phyloP scores from a whole-genome alignment of 2,329 filamentous ascomycete species.

The Colletotrichum musae region DNA sequence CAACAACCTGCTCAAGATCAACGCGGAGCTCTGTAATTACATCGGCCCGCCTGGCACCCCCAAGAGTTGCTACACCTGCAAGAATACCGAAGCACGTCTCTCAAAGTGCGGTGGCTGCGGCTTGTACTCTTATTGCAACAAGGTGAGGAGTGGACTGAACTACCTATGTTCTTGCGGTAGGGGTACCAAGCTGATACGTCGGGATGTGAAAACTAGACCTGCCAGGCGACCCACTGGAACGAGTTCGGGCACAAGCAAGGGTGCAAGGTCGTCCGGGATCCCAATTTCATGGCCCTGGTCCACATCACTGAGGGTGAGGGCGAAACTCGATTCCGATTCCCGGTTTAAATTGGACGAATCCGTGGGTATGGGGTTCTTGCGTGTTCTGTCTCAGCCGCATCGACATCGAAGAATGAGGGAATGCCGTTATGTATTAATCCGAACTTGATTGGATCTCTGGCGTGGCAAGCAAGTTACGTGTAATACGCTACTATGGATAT shows the following conservation, averaged over 20 bases:
- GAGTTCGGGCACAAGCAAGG: neutral
- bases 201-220: neutral
- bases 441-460: no score
- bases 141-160: neutral
- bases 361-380: no score
- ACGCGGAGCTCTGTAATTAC: neutral
- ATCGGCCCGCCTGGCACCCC: neutral
- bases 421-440: no score
- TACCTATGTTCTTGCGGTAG: neutral
- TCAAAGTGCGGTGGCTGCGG: slow-evolving; percentile 13
- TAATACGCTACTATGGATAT: no score
- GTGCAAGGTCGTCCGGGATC: slow-evolving; percentile 1
- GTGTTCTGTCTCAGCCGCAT: no score
- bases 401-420: no score
- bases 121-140: slow-evolving; percentile 1
- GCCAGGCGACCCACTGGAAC: slow-evolving; percentile 3
- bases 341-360: no score
- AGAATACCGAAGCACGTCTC: neutral
- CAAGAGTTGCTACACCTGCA: neutral
- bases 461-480: no score
- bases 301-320: neutral
- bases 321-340: no score
- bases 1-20: neutral
- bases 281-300: neutral
- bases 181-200: neutral